phyloP scores from a whole-genome alignment of 2,329 filamentous ascomycete species.

The Zymoseptoria tritici region DNA sequence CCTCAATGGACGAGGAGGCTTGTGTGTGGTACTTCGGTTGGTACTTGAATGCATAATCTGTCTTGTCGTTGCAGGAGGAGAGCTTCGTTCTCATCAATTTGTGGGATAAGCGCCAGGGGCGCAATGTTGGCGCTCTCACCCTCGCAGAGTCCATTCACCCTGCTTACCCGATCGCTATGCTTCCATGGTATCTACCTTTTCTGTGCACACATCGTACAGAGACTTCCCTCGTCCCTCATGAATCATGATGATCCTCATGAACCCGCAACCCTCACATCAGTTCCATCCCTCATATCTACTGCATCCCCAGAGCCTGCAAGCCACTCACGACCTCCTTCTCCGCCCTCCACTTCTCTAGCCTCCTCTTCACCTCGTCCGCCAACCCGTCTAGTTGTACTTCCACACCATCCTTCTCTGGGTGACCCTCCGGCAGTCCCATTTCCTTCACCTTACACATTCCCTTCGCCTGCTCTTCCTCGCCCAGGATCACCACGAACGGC shows the following conservation, averaged over 20 bases:
- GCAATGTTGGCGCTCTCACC: too few relatives aligned
- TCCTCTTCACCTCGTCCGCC: conserved; percentile 54
- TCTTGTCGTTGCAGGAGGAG: too few relatives aligned
- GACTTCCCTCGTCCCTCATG: not conserved
- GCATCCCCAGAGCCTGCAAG: not conserved
- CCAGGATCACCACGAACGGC: conserved; percentile 81
- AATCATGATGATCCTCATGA: not conserved
- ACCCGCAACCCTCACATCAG: too few relatives aligned
- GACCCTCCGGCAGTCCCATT: conserved; percentile 68
- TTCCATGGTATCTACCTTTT: not conserved
- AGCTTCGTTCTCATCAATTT: too few relatives aligned
- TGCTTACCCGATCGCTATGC: not conserved
- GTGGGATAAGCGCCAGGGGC: too few relatives aligned
- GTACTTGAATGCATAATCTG: too few relatives aligned
- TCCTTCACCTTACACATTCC: conserved; percentile 87
- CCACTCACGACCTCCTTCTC: not conserved
- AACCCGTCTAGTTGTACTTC: conserved; percentile 59
- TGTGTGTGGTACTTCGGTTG: too few relatives aligned
- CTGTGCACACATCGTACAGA: not conserved
- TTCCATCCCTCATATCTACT: not conserved
- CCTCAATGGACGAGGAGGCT: not conserved
- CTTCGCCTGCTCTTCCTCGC: conserved; percentile 76
- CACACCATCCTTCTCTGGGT: conserved; percentile 85
- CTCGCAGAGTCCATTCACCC: too few relatives aligned
- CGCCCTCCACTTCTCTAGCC: conserved; percentile 30